A percentile compares a stretch with the other conserved stretches of the same genome.
phyloP scores from a whole-genome alignment of 495 filamentous ascomycete genomes.

The Niebla homalea region DNA sequence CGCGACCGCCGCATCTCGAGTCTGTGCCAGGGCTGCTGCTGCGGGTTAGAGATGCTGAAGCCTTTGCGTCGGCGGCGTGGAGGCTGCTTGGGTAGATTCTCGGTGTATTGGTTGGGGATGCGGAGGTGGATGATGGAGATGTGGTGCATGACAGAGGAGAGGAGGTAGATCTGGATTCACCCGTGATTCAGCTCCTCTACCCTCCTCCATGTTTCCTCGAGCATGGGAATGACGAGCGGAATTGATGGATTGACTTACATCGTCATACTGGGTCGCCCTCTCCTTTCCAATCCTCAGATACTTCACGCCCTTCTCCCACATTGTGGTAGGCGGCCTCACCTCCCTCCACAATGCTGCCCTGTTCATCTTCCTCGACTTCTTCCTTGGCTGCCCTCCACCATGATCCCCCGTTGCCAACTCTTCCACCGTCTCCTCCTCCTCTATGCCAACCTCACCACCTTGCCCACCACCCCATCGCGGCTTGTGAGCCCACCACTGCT shows the following conservation, averaged over 20 bases:
- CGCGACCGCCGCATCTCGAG: conserved; percentile 52
- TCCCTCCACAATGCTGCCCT: conserved; percentile 26
- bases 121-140: conserved; percentile 60
- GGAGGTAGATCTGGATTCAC: conserved; percentile 55
- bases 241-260: conserved; percentile 30
- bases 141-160: conserved; percentile 75
- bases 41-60: conserved; percentile 24
- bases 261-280: conserved; percentile 34
- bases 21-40: conserved; percentile 49
- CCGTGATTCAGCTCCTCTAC: background rate
- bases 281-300: conserved; percentile 62
- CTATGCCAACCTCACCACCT: conserved; percentile 48
- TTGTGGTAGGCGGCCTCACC: conserved; percentile 45
- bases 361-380: conserved; percentile 9
- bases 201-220: background rate
- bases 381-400: conserved; percentile 2
- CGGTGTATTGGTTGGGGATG: conserved; percentile 54
- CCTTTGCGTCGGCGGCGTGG: conserved; percentile 14
- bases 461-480: conserved; percentile 66
- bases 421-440: conserved; percentile 14
- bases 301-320: conserved; percentile 66
- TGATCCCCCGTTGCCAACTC: conserved; percentile 4
- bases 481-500: conserved; percentile 65
- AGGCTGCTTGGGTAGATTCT: conserved; percentile 29
- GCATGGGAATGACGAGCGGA: background rate